Evolutionary conservation across 1,284 basidiomycete species (phyloP).

Genomic region (Fomitiporia mediterranea): DNA sequence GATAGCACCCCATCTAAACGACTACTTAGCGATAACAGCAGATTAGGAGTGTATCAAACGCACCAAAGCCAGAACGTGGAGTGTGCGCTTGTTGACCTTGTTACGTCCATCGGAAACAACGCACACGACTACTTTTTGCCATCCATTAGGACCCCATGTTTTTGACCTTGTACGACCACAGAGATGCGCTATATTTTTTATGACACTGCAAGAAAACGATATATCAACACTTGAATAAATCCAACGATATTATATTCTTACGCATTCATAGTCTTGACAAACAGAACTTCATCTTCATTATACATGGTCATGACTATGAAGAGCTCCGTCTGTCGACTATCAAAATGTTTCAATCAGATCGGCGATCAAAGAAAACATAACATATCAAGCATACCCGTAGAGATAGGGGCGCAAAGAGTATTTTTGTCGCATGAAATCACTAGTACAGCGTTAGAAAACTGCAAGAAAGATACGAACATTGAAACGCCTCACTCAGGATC

Average conservation of each 20-base stretch:
- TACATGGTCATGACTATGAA: slow-evolving; percentile 97
- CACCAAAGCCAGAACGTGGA: slow-evolving; percentile 75
- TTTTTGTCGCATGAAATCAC: slow-evolving; percentile 67
- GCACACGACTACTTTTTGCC: slow-evolving; percentile 95
- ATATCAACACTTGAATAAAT: slow-evolving; percentile 16
- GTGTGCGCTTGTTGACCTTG: slow-evolving; percentile 86
- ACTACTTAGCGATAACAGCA: not conserved
- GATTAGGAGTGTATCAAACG: slow-evolving; percentile 21
- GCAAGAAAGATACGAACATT: too few species aligned
- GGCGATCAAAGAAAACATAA: not conserved
- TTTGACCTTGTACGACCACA: slow-evolving; percentile 78
- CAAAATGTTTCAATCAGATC: not conserved
- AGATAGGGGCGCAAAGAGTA: slow-evolving; percentile 86
- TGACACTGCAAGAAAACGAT: slow-evolving; percentile 50
- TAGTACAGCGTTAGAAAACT: slow-evolving; percentile 20
- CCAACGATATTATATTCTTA: slow-evolving; percentile 34
- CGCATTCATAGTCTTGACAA: slow-evolving; percentile 84
- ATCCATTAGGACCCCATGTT: slow-evolving; percentile 92
- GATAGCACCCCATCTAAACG: slow-evolving; percentile 87
- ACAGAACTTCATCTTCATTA: slow-evolving; percentile 90
- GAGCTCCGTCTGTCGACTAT: slow-evolving; percentile 78
- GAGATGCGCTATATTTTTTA: slow-evolving; percentile 86
- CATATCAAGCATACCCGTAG: slow-evolving; percentile 34
- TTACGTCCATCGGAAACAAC: slow-evolving; percentile 88
- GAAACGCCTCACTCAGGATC: slow-evolving; percentile 63